These are phyloP conservation scores for Cenchrus fungigraminus DNA, from an alignment of 176 grass and related monocot genomes.

Conservation along the genomic window DNA sequence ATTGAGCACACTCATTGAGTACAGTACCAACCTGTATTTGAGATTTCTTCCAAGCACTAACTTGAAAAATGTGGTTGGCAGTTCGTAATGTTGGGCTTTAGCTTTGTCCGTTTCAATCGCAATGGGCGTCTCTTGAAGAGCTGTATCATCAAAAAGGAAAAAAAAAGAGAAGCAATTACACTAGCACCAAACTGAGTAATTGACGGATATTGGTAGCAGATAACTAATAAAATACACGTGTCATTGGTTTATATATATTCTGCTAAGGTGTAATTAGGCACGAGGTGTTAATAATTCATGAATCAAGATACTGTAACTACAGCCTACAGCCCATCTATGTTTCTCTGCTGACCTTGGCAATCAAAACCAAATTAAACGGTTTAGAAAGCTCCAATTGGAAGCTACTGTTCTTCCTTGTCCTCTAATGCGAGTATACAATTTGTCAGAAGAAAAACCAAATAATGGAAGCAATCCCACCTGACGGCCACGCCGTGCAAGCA, in stretches of 20 bases:
- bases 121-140: constrained; percentile 82
- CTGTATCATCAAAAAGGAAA: constrained; percentile 38
- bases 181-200: background rate
- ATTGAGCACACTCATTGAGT: background rate
- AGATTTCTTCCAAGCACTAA: constrained; percentile 81
- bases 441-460: background rate
- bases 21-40: constrained; percentile 72
- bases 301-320: background rate
- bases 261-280: background rate
- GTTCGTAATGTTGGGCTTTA: constrained; percentile 86
- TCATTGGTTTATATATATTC: background rate
- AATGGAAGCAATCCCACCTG: background rate
- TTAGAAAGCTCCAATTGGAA: background rate
- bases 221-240: background rate
- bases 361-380: background rate
- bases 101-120: constrained; percentile 85
- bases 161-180: too few relatives aligned
- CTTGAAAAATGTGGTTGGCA: constrained; percentile 92
- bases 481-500: too few relatives aligned
- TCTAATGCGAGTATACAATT: background rate
- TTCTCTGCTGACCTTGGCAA: background rate
- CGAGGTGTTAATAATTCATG: background rate
- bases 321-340: too few relatives aligned
- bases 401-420: background rate
- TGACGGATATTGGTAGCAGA: background rate